phyloP scores from a whole-genome alignment of 148 eudicot genomes.

The Diospyros lotus region DNA sequence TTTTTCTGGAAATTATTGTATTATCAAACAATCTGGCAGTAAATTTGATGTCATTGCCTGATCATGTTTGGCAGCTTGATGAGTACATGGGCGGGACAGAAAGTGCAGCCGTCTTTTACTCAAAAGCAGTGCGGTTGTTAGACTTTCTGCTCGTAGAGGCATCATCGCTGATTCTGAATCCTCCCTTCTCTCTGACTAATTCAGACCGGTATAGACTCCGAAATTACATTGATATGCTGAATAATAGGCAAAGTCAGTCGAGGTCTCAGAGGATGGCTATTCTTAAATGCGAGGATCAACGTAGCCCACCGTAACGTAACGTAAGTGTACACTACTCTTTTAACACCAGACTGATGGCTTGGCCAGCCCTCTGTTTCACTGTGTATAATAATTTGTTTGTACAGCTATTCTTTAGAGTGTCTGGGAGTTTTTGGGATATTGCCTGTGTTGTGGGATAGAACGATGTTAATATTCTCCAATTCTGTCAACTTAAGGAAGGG shows the following conservation, averaged over 20 bases:
- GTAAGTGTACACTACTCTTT: neutral
- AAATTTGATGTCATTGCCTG: neutral
- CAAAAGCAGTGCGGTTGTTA: conserved; percentile 67
- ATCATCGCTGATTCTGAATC: conserved; percentile 74
- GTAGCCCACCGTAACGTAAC: conserved; percentile 25
- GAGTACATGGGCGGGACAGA: conserved; percentile 72
- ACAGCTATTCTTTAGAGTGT: conserved; percentile 59
- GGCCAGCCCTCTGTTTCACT: conserved; percentile 14
- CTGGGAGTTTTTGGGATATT: conserved; percentile 25
- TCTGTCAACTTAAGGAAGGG: conserved; percentile 10
- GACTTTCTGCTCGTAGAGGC: conserved; percentile 74
- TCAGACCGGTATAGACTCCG: conserved; percentile 74
- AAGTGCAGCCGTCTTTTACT: conserved; percentile 51
- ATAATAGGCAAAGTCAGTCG: conserved; percentile 70
- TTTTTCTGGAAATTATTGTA: neutral
- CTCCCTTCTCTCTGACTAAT: conserved; percentile 81
- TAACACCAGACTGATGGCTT: conserved; percentile 11
- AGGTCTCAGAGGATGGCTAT: conserved; percentile 67
- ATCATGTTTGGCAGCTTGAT: conserved; percentile 58
- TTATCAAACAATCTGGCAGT: neutral
- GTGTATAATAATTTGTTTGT: conserved; percentile 58
- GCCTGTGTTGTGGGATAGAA: conserved; percentile 20
- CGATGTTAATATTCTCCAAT: conserved; percentile 20
- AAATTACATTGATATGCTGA: conserved; percentile 62
- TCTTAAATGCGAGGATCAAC: conserved; percentile 49